Evolutionary conservation across 1,139 yeast genomes (phyloP), one percentile per base, ranked within the genome.

Genomic region (Lodderomyces theae): DNA sequence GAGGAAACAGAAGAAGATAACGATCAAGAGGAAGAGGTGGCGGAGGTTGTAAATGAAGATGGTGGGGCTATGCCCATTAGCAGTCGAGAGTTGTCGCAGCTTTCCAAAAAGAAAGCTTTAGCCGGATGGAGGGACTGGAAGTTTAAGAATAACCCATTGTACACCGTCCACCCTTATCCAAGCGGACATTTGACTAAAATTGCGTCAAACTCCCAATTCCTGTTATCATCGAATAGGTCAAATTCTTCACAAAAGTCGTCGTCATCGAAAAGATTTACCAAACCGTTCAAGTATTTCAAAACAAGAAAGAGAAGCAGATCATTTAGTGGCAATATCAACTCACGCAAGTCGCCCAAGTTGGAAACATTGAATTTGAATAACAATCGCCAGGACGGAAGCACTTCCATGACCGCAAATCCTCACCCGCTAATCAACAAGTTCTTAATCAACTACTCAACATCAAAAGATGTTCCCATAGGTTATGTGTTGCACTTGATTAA

Each of bases 121-220:
- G 92, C 95, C 0, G 85, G 92, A 11, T 87, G 96, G 96, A 72
- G 95, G 54, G 96, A 87, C 58, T 86, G 95, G 95, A 82, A 86
- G 52, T 82, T 74, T 51, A 73, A 84, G 46, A 76, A 74, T 35
- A 88, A 84, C 57, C 86, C 90, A 1, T 57, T 85, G 22, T 85
- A 84, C 56, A 56, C 72, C 1, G 49, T 61, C 19, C 66, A 60
- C 42, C 53, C 60, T 0, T 47, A 58, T 1, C 50, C 56, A 3
- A 26, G 31, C 8, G 42, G 52, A 1, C 47, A 44, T 29, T 51
- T 65, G 30, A 56, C 65, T 4, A 63, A 60, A 42, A 50, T 57
- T 25, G 18, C 34, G 3, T 37, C 39, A 6, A 57, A 64, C 45
- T 52, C 62, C 1, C 63, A 57, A 32, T 38, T 36, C n/a, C 49